phyloP scores from a whole-genome alignment of 2,329 filamentous ascomycete genomes.

The Teratosphaeria gauchensis region DNA sequence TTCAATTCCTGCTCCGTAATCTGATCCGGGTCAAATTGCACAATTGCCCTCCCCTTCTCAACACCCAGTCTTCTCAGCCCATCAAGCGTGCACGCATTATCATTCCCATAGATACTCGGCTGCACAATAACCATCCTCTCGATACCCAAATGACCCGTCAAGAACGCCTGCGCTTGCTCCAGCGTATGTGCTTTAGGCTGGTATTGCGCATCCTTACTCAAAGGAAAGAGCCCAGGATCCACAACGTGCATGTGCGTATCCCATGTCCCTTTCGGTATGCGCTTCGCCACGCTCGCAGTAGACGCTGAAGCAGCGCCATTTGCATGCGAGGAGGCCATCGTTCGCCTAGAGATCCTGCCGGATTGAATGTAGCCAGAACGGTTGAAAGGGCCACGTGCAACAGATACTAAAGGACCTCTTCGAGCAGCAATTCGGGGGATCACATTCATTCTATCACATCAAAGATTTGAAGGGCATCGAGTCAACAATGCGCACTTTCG shows the following conservation, averaged over 20 bases:
- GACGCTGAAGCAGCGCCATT: not conserved
- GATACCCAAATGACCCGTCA: slow-evolving; percentile 39
- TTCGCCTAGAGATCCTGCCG: not conserved
- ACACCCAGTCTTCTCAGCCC: slow-evolving; percentile 43
- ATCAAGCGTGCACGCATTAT: slow-evolving; percentile 51
- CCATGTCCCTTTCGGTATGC: slow-evolving; percentile 42
- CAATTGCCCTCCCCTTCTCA: slow-evolving; percentile 43
- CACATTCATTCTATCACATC: not conserved
- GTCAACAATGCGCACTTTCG: no score
- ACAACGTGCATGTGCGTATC: slow-evolving; percentile 57
- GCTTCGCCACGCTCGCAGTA: slow-evolving; percentile 10
- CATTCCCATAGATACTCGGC: slow-evolving; percentile 51
- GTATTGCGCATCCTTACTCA: slow-evolving; percentile 43
- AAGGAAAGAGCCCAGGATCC: slow-evolving; percentile 42
- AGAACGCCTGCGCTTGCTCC: slow-evolving; percentile 43
- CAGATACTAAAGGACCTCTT: not conserved
- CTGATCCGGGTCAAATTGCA: slow-evolving; percentile 44
- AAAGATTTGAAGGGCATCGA: no score
- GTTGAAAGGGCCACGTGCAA: not conserved
- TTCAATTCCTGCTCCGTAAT: slow-evolving; percentile 32
- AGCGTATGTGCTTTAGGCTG: slow-evolving; percentile 41
- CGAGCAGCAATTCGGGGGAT: not conserved
- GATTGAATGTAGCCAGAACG: not conserved
- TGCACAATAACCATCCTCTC: slow-evolving; percentile 49
- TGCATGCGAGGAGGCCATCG: not conserved